These are phyloP conservation scores for Larix sibirica DNA, from an alignment of 83 land plant genomes.

Conservation along the genomic window DNA sequence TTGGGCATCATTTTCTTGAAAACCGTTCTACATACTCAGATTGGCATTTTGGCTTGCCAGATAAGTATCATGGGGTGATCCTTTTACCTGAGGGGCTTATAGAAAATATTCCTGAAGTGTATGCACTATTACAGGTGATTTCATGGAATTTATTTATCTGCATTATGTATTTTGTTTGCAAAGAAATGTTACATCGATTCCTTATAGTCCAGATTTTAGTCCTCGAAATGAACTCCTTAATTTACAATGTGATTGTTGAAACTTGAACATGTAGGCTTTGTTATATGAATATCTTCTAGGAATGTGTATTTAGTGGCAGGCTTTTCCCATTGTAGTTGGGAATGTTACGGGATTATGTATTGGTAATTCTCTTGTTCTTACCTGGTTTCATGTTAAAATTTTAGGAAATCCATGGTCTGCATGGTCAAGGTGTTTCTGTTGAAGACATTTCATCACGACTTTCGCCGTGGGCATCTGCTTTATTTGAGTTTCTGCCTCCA, in stretches of 20 bases:
- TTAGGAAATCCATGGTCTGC: slow-evolving; percentile 95
- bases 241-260: neutral
- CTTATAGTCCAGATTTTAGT: no score
- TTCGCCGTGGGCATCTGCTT: slow-evolving; percentile 99
- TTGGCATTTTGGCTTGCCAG: slow-evolving; percentile 33
- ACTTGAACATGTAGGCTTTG: neutral
- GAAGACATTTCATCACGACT: slow-evolving; percentile 79
- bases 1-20: neutral
- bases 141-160: neutral
- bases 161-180: no score
- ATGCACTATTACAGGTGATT: slow-evolving; percentile 93
- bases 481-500: slow-evolving; percentile 91
- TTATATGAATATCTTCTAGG: neutral
- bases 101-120: slow-evolving; percentile 94
- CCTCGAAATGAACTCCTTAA: neutral
- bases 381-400: slow-evolving; percentile 7
- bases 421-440: slow-evolving; percentile 61
- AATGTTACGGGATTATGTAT: neutral
- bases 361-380: neutral
- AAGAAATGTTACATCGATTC: no score
- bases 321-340: neutral
- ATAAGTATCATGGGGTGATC: slow-evolving; percentile 95
- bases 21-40: neutral
- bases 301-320: neutral
- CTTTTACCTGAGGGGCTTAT: slow-evolving; percentile 97